Base-by-base conservation (phyloP, 2,329 filamentous ascomycete species). In the Fusarium napiforme region DNA sequence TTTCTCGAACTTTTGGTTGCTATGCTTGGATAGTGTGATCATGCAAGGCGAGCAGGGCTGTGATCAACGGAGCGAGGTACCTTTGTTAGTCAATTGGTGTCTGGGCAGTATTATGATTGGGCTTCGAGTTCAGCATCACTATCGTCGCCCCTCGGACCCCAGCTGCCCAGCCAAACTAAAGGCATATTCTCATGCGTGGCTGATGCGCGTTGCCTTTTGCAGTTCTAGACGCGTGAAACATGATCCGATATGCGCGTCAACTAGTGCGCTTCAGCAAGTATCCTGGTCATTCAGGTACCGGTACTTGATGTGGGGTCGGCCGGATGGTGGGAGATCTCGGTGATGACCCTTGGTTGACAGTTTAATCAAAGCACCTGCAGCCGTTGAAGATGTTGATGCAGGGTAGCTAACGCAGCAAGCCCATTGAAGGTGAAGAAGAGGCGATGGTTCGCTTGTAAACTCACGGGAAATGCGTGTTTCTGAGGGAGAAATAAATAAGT, bases 191-290 rank as follows among this genome's bases (percentile, higher is more conserved):
- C 60, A 72, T 78, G 75, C 70, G 74, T 61, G 65, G 75, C 69
- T 76, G 65, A 78, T 78, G 75, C 76, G 75, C 76, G 76, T 78
- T 78, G 55, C 76, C 73, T 61, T 74, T 78, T 78, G 67, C 65
- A 77, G 76, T 75, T 67, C 70, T 77, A 78, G 75, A 78, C 72
- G 75, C 75, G 76, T 70, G 71, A 78, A 67, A 78, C 72, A 78
- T 78, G 75, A 74, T 78, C 76, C 76, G 76, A 78, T 78, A 78
- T 78, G 76, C 76, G 76, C 76, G 76, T 78, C 76, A 78, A 71
- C 75, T 77, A 77, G 76, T 71, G 76, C 76, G 69, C 75, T 77
- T 77, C 75, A 75, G 70, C 50, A 68, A 23, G 28, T 45, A 75
- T 70, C 76, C 75, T 74, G 73, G 73, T 65, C 59, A 21, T 61